phyloP scores from a whole-genome alignment of 371 early-diverging fungal genomes.

The Mortierella sp. region DNA sequence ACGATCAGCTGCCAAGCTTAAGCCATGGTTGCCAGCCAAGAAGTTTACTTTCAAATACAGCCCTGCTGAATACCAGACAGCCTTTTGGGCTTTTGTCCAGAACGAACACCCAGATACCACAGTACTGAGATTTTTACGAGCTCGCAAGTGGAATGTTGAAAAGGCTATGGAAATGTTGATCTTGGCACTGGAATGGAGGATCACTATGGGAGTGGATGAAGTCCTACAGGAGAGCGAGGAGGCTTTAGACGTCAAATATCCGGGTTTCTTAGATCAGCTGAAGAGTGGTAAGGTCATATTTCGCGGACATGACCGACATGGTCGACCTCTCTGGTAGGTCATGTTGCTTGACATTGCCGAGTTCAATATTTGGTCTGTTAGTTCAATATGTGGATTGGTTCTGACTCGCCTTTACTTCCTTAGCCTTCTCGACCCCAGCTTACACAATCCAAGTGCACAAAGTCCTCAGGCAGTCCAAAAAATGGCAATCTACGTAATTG shows the following conservation, averaged over 20 bases:
- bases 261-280: slow-evolving; percentile 60
- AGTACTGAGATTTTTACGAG: slow-evolving; percentile 71
- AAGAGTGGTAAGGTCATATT: slow-evolving; percentile 63
- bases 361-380: slow-evolving; percentile 8
- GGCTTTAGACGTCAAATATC: slow-evolving; percentile 56
- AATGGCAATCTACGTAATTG: slow-evolving; percentile 80
- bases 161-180: slow-evolving; percentile 71
- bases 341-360: not conserved
- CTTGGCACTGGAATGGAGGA: slow-evolving; percentile 70
- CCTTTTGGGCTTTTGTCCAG: slow-evolving; percentile 69
- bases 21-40: slow-evolving; percentile 47
- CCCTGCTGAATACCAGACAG: slow-evolving; percentile 40
- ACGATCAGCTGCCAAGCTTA: slow-evolving; percentile 38
- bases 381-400: no score
- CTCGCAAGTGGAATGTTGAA: slow-evolving; percentile 77
- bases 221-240: slow-evolving; percentile 67
- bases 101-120: slow-evolving; percentile 71
- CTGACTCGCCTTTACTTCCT: not conserved
- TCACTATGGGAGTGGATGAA: slow-evolving; percentile 62
- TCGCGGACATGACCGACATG: slow-evolving; percentile 64
- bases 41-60: slow-evolving; percentile 50
- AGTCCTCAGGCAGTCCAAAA: slow-evolving; percentile 61
- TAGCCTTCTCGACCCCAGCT: slow-evolving; percentile 64
- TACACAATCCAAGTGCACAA: slow-evolving; percentile 64
- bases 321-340: slow-evolving; percentile 66